Base-by-base conservation (phyloP, 78 protist species). In the Isochrysis galbana region DNA sequence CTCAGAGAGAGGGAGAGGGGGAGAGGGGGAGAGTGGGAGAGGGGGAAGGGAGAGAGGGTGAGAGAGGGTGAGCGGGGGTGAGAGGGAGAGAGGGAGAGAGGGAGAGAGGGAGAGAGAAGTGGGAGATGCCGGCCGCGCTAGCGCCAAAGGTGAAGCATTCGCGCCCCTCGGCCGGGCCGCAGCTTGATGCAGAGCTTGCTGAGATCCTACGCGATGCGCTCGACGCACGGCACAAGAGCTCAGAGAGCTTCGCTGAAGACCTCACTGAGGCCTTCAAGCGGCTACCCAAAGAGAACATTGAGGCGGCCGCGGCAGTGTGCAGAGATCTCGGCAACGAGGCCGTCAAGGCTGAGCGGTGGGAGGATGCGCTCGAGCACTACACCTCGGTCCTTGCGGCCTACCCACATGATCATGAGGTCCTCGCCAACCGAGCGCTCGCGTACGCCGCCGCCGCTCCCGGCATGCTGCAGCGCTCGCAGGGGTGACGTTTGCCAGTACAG, bases 311-410 rank as follows among this genome's bases (percentile, higher is more conserved):
- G 44, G 47, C 46, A 4, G 44, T 77, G 46, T 39, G 44, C 84
- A 41, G 84, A 17, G 84, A 77, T 32, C 7, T 77, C 29, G 84
- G 47, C 47, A 77, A 77, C 46, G 84, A 77, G 84, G 84, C 84
- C n/a, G 46, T 39, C n/a, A 77, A 77, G 84, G 22, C 21, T 17
- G 84, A 39, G 29, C 84, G 84, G 47, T 39, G 46, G 47, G 84
- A 77, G n/a, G 84, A 77, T 23, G 84, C 84, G 32, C 47, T 39
- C 47, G 84, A 77, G 84, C 84, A 77, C 46, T 77, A 77, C 84
- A 77, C 84, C 34, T 23, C 34, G 7, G 84, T 77, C 34, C 46
- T 77, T 32, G 45, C 84, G n/a, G 84, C 84, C 34, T 21, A 77
- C 47, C 84, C 84, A n/a, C n/a, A 34, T 23, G 84, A 77, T 29